Evolutionary conservation across 805 yeast genomes (phyloP), one percentile per base, ranked within the genome.

Genomic region (Blastobotrys mokoenaii): DNA sequence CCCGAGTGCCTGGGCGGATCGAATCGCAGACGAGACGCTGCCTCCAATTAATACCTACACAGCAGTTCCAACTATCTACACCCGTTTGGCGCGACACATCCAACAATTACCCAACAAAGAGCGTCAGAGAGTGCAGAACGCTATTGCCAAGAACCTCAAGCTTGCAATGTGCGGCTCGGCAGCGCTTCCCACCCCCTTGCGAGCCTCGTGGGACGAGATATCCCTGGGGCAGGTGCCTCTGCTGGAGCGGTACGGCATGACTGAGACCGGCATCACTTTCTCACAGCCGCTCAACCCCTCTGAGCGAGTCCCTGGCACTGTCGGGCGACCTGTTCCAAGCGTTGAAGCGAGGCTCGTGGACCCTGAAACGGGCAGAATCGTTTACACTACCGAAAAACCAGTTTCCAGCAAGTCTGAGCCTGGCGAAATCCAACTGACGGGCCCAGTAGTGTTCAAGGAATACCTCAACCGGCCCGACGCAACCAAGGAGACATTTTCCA

Each of bases 351-450:
- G 65, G 22, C 41, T 60, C 27, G 57, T 60, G 6, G 61, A 57
- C 40, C 51, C 54, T 22, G 65, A 59, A 15, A 43, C 54, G 17
- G 40, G 37, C 11, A 48, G 33, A 20, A 56, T 49, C 10, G 38
- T 48, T 30, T 56, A 51, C 32, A 43, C 41, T 29, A 46, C 47
- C 10, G 48, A 32, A 12, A 11, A 39, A 44, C 9, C 46, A 50
- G 29, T 40, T n/a, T 38, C 45, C 11, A 11, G 30, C 2, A n/a
- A n/a, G 12, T 14, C 38, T 9, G 22, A 27, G 10, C 46, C 52
- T n/a, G 81, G 81, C n/a, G 83, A 77, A 52, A 57, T 77, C 38
- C 63, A 72, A 52, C 57, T 77, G 14, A 56, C 75, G 17, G 82
- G 83, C 1, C 74, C 78, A 2, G 79, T 75, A 47, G 65, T 76